Base-by-base conservation (phyloP, 116 monocot genomes). In the Dioscorea cayenensis region DNA sequence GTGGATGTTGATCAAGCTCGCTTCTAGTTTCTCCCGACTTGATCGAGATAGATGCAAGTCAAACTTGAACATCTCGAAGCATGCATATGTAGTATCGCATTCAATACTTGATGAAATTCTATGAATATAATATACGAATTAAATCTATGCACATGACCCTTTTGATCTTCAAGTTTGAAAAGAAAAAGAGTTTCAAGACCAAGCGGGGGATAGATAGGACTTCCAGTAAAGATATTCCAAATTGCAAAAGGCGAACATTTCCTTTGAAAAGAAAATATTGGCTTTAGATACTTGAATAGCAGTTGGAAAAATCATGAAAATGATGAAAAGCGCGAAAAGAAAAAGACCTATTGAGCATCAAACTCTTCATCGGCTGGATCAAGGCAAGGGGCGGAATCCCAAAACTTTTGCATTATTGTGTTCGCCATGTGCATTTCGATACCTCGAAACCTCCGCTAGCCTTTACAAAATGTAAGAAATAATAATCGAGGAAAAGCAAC, bases 331-430 rank as follows among this genome's bases (percentile, higher is more conserved):
- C 94, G 80, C 32, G n/a, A n/a, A 75, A 27, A 38, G 21, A 67
- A 75, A 18, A 52, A 70, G 29, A 94, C 99, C 99, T 99, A 49
- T 75, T 84, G 17, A n/a, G 71, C 84, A 63, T 94, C 94, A 77
- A 38, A 84, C 63, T 93, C 90, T 37, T 94, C 94, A 71, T 94
- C 88, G 14, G 80, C 78, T 55, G 88, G 89, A 13, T 94, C 94
- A 61, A 93, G 65, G 66, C 84, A 82, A 79, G 92, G 90, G 65
- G 93, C 77, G 69, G 99, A 94, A 70, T 99, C 99, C 99, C 88
- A 94, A 71, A 94, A 99, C 73, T 84, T 94, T 43, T 99, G 94
- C 88, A 99, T 84, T 89, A 89, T 87, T 66, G 89, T 85, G 65
- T 74, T 83, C 71, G 90, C 83, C 76, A 80, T 82, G 63, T 84